Evolutionary conservation across 2,329 filamentous ascomycete genomes (phyloP).

Genomic region (Coniochaeta pulveracea): DNA sequence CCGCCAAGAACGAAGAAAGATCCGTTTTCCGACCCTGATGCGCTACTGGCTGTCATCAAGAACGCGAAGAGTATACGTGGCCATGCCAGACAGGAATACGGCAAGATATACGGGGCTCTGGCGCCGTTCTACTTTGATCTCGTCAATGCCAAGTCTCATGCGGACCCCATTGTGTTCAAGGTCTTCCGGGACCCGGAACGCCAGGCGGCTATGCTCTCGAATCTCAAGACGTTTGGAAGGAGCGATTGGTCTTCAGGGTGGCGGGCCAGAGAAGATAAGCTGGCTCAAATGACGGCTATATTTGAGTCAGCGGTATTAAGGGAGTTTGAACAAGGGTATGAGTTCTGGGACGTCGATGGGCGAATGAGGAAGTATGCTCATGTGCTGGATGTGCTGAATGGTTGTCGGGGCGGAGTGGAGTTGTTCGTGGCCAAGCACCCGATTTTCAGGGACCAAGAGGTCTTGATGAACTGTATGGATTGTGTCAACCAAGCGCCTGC

Average conservation of each 20-base stretch:
- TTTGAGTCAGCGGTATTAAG: constrained; percentile 86
- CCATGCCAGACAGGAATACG: constrained; percentile 79
- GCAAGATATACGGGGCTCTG: constrained; percentile 77
- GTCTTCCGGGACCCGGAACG: constrained; percentile 80
- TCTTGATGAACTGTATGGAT: constrained; percentile 65
- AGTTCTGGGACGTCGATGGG: constrained; percentile 77
- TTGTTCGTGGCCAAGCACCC: constrained; percentile 84
- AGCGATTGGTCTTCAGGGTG: constrained; percentile 75
- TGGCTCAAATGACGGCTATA: constrained; percentile 63
- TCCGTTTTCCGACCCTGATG: constrained; percentile 45
- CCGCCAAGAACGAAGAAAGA: constrained; percentile 19
- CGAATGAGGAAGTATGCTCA: constrained; percentile 83
- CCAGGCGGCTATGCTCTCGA: constrained; percentile 80
- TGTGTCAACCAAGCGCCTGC: constrained; percentile 60
- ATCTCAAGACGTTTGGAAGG: constrained; percentile 65
- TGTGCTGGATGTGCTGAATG: constrained; percentile 73
- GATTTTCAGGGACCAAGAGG: constrained; percentile 62
- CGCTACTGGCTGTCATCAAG: constrained; percentile 58
- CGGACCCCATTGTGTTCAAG: constrained; percentile 75
- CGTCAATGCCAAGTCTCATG: constrained; percentile 56
- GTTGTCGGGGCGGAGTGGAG: constrained; percentile 66
- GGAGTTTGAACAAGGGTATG: constrained; percentile 90
- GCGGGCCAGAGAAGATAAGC: constrained; percentile 55
- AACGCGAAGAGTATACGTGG: constrained; percentile 70
- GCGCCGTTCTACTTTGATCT: constrained; percentile 85